Base-by-base conservation (phyloP, 768 basidiomycete genomes). In the Trametes cubensis region DNA sequence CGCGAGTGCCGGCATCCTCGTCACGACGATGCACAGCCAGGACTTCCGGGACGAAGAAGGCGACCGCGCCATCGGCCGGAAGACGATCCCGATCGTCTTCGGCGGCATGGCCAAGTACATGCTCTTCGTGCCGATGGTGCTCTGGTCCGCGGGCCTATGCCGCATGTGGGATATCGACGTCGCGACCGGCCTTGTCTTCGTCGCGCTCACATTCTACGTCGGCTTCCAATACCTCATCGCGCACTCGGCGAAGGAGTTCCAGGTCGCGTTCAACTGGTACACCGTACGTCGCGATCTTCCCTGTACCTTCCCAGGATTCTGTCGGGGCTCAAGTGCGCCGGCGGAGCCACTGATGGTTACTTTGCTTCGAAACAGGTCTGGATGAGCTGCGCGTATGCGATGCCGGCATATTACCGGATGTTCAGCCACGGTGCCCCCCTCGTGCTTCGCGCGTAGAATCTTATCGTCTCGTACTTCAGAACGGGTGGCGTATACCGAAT, bases 11-110 rank as follows among this genome's bases (percentile, higher is more conserved):
- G 53, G 69, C 14, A 71, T 77, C 15, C 69, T 77, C 11, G 53
- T 72, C 46, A 75, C 74, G 8, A 79, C 78, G 2, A 75, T 77
- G 10, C 76, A 79, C 38, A 72, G 73, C 0, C 63, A 61, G 44
- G 63, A 65, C 42, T 65, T 60, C 60, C 61, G 58, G 55, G 63
- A 65, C 55, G 41, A 47, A 8, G 47, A 65, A 25, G 63, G 63
- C n/a, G 63, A 65, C 44, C 48, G 55, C 38, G 28, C 55, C 15
- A 58, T 60, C n/a, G 63, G 63, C 17, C 54, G 63, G n/a, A 58
- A 40, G 14, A 64, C 63, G 28, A 50, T 64, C 18, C 63, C 63
- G 4, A 64, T 64, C 49, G 46, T 60, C 26, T 53, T 55, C 73
- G 63, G 61, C 42, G 14, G 55, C 3, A 45, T 55, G 15, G 65